Percentiles rank a stretch among this genome's conserved stretches.
phyloP scores from a whole-genome alignment of 129 eudicot species.

The Flaveria trinervia region DNA sequence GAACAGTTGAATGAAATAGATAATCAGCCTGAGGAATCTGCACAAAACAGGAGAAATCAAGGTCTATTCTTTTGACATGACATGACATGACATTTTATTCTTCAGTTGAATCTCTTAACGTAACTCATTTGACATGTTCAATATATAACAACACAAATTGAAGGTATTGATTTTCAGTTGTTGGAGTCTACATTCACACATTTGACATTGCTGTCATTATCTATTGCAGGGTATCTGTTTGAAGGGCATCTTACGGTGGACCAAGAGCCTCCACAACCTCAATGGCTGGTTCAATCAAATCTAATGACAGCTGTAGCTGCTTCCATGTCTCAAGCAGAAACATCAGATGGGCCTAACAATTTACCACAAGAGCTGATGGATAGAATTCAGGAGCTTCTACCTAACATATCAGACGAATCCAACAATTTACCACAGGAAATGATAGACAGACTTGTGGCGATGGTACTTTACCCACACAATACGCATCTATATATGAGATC shows the following conservation, averaged over 20 bases:
- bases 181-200: not conserved
- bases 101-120: not conserved
- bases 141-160: not conserved
- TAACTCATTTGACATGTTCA: not conserved
- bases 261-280: constrained; percentile 93
- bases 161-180: constrained; percentile 1
- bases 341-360: constrained; percentile 53
- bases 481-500: not conserved
- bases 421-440: constrained; percentile 39
- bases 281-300: constrained; percentile 81
- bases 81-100: not conserved
- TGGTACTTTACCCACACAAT: constrained; percentile 25
- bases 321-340: constrained; percentile 49
- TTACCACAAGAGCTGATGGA: constrained; percentile 53
- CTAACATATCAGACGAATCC: constrained; percentile 47
- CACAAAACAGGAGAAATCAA: constrained; percentile 46
- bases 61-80: constrained; percentile 30
- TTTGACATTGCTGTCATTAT: not conserved
- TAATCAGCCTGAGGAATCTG: constrained; percentile 53
- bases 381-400: constrained; percentile 59
- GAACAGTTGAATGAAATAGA: constrained; percentile 60
- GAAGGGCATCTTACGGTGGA: constrained; percentile 97
- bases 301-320: constrained; percentile 64
- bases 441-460: constrained; percentile 41
- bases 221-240: constrained; percentile 71